phyloP scores from a whole-genome alignment of 305 asterid species.

The Salvia sclarea region DNA sequence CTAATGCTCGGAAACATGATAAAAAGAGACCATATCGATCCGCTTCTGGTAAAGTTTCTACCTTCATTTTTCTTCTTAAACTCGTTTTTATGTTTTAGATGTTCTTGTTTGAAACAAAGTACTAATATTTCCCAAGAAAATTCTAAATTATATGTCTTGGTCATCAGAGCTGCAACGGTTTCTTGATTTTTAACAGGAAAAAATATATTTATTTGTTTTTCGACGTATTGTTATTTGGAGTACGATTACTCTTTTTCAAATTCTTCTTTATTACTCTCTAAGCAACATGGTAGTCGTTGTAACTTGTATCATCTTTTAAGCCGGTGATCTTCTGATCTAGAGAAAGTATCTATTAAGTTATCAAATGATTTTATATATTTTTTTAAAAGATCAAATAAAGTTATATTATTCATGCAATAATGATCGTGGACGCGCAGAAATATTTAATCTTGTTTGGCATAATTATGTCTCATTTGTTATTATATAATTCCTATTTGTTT shows the following conservation, averaged over 20 bases:
- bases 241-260: no score
- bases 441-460: not conserved
- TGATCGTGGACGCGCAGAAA: not conserved
- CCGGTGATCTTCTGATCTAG: no score
- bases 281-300: not conserved
- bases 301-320: no score
- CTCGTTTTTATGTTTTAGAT: not conserved
- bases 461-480: not conserved
- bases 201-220: not conserved
- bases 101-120: not conserved
- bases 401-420: not conserved
- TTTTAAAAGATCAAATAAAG: no score
- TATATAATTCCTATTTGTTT: not conserved
- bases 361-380: no score
- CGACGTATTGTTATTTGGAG: no score
- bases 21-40: slow-evolving; percentile 73
- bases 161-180: not conserved
- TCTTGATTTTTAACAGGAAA: not conserved
- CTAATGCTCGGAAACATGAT: slow-evolving; percentile 81
- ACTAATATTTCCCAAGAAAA: not conserved
- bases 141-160: not conserved
- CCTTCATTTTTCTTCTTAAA: not conserved
- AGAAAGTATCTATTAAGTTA: not conserved
- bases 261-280: no score
- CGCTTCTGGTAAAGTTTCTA: slow-evolving; percentile 44